Conservation (phyloP, 2,329 filamentous ascomycete genomes). For the Ophiocordyceps camponoti-floridani region DNA sequence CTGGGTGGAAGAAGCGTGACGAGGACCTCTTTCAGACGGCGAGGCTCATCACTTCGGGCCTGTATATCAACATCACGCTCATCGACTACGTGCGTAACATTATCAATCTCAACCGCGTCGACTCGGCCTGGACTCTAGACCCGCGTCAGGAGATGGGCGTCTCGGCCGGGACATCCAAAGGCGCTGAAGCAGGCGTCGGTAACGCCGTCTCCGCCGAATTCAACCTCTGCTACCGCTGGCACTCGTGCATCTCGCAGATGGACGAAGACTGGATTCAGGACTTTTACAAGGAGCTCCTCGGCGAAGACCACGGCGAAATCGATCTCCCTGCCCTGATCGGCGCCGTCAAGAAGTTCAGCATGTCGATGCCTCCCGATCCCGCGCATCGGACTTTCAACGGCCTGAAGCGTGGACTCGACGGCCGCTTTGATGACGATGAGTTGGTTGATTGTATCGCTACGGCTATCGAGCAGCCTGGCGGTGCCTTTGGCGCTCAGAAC, state of each 20-base stretch:
- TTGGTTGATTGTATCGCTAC: constrained; percentile 51
- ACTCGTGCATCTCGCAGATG: constrained; percentile 51
- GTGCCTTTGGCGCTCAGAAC: constrained; percentile 55
- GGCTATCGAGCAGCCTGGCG: constrained; percentile 60
- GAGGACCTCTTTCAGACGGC: constrained; percentile 68
- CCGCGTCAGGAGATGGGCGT: constrained; percentile 52
- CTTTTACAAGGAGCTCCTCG: constrained; percentile 44
- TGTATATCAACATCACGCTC: constrained; percentile 66
- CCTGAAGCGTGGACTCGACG: constrained; percentile 45
- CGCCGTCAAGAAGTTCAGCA: constrained; percentile 45
- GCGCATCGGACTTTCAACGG: constrained; percentile 48
- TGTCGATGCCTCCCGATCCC: constrained; percentile 45
- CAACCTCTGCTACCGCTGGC: constrained; percentile 78
- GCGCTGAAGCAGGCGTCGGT: constrained; percentile 53
- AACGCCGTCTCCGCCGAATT: constrained; percentile 80
- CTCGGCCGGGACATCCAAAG: constrained; percentile 30
- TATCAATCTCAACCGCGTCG: constrained; percentile 36
- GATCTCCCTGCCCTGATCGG: constrained; percentile 40
- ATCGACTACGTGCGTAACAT: constrained; percentile 68
- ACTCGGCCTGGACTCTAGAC: constrained; percentile 68
- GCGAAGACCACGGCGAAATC: constrained; percentile 34
- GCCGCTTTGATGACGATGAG: constrained; percentile 58
- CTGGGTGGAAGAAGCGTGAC: constrained; percentile 50
- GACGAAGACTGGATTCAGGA: constrained; percentile 70
- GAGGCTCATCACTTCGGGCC: constrained; percentile 52